phyloP scores from a whole-genome alignment of 2,329 filamentous ascomycete species.

The Fusarium redolens region DNA sequence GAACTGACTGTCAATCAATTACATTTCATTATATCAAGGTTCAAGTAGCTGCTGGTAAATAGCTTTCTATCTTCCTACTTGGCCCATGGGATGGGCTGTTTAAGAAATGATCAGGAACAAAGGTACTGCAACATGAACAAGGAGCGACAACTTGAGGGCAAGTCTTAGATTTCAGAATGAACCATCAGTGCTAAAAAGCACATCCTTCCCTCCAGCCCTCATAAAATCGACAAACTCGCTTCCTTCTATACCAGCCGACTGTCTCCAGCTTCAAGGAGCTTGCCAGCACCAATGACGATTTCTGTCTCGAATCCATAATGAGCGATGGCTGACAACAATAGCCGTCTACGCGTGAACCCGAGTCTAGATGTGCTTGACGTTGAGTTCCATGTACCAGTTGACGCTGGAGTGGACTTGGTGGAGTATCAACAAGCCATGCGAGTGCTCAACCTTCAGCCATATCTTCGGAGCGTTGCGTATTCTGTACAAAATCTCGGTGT shows the following conservation, averaged over 20 bases:
- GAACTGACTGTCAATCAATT: not conserved
- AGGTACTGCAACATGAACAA: not conserved
- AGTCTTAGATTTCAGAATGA: not conserved
- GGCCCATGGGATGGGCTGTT: not conserved
- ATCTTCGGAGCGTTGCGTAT: not conserved
- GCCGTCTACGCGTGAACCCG: conserved; percentile 63
- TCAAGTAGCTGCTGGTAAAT: not conserved
- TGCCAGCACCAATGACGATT: conserved; percentile 59
- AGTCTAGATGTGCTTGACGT: conserved; percentile 53
- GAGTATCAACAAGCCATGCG: conserved; percentile 50
- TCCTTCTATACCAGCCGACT: conserved; percentile 33
- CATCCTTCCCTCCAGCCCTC: not conserved
- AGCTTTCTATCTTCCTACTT: not conserved
- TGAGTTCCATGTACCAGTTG: conserved; percentile 54
- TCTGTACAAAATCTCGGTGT: conserved; percentile 18
- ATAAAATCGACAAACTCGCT: conserved; percentile 46
- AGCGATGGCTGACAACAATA: conserved; percentile 57
- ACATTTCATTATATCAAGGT: not conserved
- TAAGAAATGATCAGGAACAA: not conserved
- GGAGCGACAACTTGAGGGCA: not conserved
- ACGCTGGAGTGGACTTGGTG: conserved; percentile 57
- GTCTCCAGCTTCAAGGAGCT: conserved; percentile 53
- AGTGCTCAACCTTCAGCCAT: not conserved
- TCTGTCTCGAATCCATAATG: conserved; percentile 63
- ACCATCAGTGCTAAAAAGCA: not conserved